A percentile compares a stretch with the other conserved stretches of the same genome.
Conservation (phyloP, 2,329 filamentous ascomycete genomes). For the Trichophyton mentagrophytes region DNA sequence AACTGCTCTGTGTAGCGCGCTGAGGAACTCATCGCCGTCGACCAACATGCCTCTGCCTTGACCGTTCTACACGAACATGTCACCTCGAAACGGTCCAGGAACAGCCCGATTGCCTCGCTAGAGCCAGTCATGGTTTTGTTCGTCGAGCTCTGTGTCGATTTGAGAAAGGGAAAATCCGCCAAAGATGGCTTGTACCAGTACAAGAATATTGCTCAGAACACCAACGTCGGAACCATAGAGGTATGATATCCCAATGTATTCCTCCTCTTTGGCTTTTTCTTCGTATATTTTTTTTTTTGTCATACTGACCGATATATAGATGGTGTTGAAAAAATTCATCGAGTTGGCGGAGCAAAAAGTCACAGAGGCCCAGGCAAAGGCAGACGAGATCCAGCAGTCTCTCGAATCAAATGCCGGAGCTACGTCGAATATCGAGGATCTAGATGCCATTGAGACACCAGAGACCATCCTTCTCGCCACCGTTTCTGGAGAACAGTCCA, state of each 20-base stretch:
- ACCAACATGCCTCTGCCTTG: conserved; percentile 82
- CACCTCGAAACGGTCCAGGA: conserved; percentile 93
- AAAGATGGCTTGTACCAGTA: conserved; percentile 99
- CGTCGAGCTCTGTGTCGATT: conserved; percentile 90
- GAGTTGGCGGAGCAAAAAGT: conserved; percentile 94
- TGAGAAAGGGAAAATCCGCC: conserved; percentile 94
- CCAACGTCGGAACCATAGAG: conserved; percentile 96
- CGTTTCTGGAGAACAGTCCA: conserved; percentile 93
- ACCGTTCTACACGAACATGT: conserved; percentile 97
- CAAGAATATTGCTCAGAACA: conserved; percentile 99
- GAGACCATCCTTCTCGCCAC: conserved; percentile 97
- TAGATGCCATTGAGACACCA: conserved; percentile 93
- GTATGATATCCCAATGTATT: conserved; percentile 33
- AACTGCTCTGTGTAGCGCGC: conserved; percentile 48
- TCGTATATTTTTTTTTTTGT: neutral
- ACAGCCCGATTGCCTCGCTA: conserved; percentile 87
- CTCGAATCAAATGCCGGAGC: conserved; percentile 58
- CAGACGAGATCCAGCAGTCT: conserved; percentile 82
- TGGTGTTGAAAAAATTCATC: conserved; percentile 96
- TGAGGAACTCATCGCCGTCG: conserved; percentile 95
- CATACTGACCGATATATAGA: conserved; percentile 31
- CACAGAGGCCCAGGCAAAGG: conserved; percentile 86
- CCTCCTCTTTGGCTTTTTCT: conserved; percentile 3
- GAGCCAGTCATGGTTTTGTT: conserved; percentile 98
- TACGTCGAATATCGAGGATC: conserved; percentile 72